Conservation (phyloP, 495 filamentous ascomycete genomes). For the Penicillium samsonianum region DNA sequence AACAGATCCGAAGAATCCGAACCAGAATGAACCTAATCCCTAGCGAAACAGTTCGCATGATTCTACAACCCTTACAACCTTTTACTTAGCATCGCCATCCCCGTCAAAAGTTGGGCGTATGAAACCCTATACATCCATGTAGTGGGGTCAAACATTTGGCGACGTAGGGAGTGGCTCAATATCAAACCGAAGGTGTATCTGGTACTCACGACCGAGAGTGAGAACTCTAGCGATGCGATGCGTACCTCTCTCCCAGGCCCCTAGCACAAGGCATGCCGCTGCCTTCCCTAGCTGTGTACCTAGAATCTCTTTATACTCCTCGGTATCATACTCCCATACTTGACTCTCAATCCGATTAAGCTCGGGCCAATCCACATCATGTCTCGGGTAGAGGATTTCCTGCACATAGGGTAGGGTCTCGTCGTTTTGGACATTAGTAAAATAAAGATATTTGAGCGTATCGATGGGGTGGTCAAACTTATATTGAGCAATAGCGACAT, state of each 20-base stretch:
- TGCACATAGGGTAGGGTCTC: neutral
- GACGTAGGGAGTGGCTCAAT: neutral
- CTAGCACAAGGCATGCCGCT: slow-evolving; percentile 3
- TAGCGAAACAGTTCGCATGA: no score
- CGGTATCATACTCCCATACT: neutral
- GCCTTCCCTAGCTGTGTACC: slow-evolving; percentile 3
- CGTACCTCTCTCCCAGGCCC: slow-evolving; percentile 7
- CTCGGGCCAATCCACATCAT: neutral
- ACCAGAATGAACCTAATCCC: no score
- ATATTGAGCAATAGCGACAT: slow-evolving; percentile 9
- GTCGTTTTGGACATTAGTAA: neutral
- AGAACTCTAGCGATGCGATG: neutral
- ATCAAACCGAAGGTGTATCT: slow-evolving; percentile 4
- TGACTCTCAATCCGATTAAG: no score
- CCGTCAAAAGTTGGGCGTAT: no score
- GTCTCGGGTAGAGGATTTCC: neutral
- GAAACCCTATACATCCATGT: no score
- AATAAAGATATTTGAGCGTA: slow-evolving; percentile 4
- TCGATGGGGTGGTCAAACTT: neutral
- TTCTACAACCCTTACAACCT: no score
- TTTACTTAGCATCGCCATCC: no score
- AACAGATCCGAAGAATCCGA: no score
- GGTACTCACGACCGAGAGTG: neutral
- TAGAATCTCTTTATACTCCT: neutral
- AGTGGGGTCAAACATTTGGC: neutral